Percentiles rank a stretch among this genome's conserved stretches.
Conservation (phyloP, 805 yeast genomes). For the Sungouiella thailandica region DNA sequence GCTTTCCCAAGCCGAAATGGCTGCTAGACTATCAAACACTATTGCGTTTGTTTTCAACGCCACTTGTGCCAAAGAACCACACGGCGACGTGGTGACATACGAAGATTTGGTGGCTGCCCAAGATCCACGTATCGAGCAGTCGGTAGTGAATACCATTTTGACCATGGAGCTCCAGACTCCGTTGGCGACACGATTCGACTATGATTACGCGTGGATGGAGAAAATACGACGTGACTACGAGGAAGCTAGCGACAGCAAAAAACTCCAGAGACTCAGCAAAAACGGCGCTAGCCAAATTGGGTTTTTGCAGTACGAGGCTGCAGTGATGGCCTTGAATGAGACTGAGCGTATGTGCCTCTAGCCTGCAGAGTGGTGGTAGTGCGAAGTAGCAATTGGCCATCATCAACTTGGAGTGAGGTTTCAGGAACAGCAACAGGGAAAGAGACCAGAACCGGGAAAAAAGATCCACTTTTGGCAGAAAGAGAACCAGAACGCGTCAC, state of each 20-base stretch:
- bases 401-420: too few relatives aligned
- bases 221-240: conserved; percentile 5
- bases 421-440: too few relatives aligned
- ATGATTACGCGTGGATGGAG: conserved; percentile 11
- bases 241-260: conserved; percentile 1
- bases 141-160: conserved; percentile 9
- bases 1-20: conserved; percentile 4
- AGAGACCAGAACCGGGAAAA: too few relatives aligned
- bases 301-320: conserved; percentile 10
- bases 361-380: too few relatives aligned
- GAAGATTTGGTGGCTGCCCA: conserved; percentile 8
- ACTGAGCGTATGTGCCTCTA: conserved; percentile 8
- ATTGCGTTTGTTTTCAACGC: conserved; percentile 15
- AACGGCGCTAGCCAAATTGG: conserved; percentile 8
- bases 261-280: conserved; percentile 2
- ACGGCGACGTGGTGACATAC: conserved; percentile 4
- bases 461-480: too few relatives aligned
- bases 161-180: conserved; percentile 12
- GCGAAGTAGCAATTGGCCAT: too few relatives aligned
- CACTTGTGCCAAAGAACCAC: conserved; percentile 5
- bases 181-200: conserved; percentile 6
- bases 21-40: conserved; percentile 12
- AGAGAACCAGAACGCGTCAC: too few relatives aligned
- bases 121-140: conserved; percentile 5
- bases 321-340: conserved; percentile 12